Conservation (phyloP, 1,139 yeast genomes). For the Ogataea hybrid region DNA sequence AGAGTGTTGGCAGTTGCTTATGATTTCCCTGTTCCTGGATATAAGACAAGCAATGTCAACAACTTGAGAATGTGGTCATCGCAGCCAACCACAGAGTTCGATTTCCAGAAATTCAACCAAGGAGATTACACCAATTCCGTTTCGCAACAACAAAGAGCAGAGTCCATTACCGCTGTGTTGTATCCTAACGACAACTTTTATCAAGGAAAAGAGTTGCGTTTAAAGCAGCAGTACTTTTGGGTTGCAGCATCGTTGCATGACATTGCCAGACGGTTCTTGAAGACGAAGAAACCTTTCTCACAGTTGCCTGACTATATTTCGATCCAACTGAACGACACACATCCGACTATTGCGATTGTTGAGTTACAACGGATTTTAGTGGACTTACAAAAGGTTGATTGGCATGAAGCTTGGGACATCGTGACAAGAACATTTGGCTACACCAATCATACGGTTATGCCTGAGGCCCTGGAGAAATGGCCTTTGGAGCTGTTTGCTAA, state of each 20-base stretch:
- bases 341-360: slow-evolving; percentile 88
- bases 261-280: slow-evolving; percentile 86
- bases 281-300: slow-evolving; percentile 73
- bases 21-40: slow-evolving; percentile 94
- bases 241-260: slow-evolving; percentile 92
- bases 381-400: slow-evolving; percentile 75
- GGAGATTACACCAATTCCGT: slow-evolving; percentile 94
- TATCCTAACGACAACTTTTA: slow-evolving; percentile 93
- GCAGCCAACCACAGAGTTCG: slow-evolving; percentile 87
- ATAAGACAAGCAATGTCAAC: slow-evolving; percentile 78
- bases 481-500: slow-evolving; percentile 77
- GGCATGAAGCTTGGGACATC: slow-evolving; percentile 86
- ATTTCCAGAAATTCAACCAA: slow-evolving; percentile 84
- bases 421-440: slow-evolving; percentile 83
- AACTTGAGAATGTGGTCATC: slow-evolving; percentile 91
- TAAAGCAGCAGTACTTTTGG: slow-evolving; percentile 97
- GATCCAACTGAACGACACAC: slow-evolving; percentile 93
- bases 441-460: slow-evolving; percentile 94
- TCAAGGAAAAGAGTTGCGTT: slow-evolving; percentile 86
- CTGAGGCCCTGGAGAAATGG: slow-evolving; percentile 96
- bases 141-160: slow-evolving; percentile 81
- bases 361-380: slow-evolving; percentile 85
- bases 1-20: slow-evolving; percentile 88
- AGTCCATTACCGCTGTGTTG: slow-evolving; percentile 85
- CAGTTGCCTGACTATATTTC: slow-evolving; percentile 86